Percentiles rank a stretch among this genome's conserved stretches.
phyloP scores from a whole-genome alignment of 331 rosid species.

The Ulmus americana region DNA sequence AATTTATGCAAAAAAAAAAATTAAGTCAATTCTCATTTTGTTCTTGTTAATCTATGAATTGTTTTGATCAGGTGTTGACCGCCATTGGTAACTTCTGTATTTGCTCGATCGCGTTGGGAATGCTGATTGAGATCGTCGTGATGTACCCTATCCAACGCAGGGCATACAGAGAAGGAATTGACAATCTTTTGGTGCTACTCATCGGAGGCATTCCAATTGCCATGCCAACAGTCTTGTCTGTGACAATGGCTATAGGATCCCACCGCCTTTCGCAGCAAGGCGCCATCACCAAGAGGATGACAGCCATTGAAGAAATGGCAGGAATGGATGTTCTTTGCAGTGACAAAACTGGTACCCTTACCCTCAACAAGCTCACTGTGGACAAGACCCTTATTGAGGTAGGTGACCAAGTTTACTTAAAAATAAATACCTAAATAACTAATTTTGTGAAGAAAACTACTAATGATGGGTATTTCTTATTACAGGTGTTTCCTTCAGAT shows the following conservation, averaged over 20 bases:
- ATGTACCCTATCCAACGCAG: slow-evolving; percentile 72
- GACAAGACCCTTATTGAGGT: slow-evolving; percentile 79
- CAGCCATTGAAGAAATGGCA: slow-evolving; percentile 94
- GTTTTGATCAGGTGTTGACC: slow-evolving; percentile 60
- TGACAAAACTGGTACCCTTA: slow-evolving; percentile 90
- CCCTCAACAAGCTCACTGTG: slow-evolving; percentile 74
- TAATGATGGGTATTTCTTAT: background rate
- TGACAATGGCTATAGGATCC: slow-evolving; percentile 93
- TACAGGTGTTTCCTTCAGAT: slow-evolving; percentile 46
- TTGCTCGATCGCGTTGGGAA: slow-evolving; percentile 73
- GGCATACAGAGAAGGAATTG: slow-evolving; percentile 77
- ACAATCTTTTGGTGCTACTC: slow-evolving; percentile 74
- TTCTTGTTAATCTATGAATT: background rate
- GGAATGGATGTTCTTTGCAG: slow-evolving; percentile 92
- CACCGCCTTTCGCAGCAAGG: slow-evolving; percentile 80
- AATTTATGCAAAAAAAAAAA: background rate
- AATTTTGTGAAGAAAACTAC: too few species aligned
- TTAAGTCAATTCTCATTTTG: background rate
- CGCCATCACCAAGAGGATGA: slow-evolving; percentile 91
- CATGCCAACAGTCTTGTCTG: slow-evolving; percentile 85
- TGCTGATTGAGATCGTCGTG: slow-evolving; percentile 64
- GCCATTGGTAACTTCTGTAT: slow-evolving; percentile 88
- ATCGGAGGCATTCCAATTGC: slow-evolving; percentile 93
- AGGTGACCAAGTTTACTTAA: slow-evolving; percentile 7
- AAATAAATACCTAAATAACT: too few species aligned